Evolutionary conservation across 1,139 yeast species (phyloP).

Genomic region (Kurtzmaniella quercitrusa): DNA sequence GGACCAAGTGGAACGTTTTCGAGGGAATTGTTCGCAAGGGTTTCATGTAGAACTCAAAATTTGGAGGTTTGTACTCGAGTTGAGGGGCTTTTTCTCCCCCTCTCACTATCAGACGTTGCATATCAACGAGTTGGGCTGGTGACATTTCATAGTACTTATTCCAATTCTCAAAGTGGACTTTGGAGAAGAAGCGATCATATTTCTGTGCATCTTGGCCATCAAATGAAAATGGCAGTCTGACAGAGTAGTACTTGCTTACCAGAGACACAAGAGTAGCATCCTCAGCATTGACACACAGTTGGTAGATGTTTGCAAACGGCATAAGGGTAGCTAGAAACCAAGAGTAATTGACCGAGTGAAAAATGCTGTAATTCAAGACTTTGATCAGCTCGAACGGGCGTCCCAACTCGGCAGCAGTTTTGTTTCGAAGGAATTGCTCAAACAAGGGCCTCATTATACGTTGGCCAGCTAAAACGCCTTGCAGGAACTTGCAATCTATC

Average conservation of each 20-base stretch:
- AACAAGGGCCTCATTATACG: slow-evolving; percentile 21
- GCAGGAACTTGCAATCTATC: slow-evolving; percentile 30
- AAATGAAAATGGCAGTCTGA: slow-evolving; percentile 12
- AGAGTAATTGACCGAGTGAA: slow-evolving; percentile 32
- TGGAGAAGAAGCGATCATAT: slow-evolving; percentile 20
- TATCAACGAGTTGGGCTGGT: slow-evolving; percentile 24
- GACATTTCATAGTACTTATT: slow-evolving; percentile 19
- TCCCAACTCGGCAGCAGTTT: slow-evolving; percentile 6
- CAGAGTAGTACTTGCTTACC: slow-evolving; percentile 5
- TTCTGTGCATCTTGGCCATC: slow-evolving; percentile 22
- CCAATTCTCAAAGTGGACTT: slow-evolving; percentile 25
- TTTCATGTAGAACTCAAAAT: slow-evolving; percentile 31
- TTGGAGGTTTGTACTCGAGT: slow-evolving; percentile 26
- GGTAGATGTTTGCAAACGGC: slow-evolving; percentile 37
- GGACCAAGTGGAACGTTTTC: slow-evolving; percentile 33
- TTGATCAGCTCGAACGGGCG: slow-evolving; percentile 18
- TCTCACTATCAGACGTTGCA: slow-evolving; percentile 18
- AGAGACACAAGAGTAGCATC: slow-evolving; percentile 16
- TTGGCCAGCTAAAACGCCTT: slow-evolving; percentile 29
- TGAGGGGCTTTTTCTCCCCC: slow-evolving; percentile 16
- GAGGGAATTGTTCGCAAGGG: slow-evolving; percentile 26
- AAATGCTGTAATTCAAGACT: slow-evolving; percentile 31
- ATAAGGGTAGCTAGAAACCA: slow-evolving; percentile 36
- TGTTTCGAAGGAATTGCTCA: slow-evolving; percentile 15
- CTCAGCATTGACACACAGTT: slow-evolving; percentile 30